Percentiles rank a stretch among this genome's conserved stretches.
These are phyloP conservation scores for Sphagnum fallax DNA, from an alignment of 228 moss, liverwort and hornwort genomes.

Conservation along the genomic window DNA sequence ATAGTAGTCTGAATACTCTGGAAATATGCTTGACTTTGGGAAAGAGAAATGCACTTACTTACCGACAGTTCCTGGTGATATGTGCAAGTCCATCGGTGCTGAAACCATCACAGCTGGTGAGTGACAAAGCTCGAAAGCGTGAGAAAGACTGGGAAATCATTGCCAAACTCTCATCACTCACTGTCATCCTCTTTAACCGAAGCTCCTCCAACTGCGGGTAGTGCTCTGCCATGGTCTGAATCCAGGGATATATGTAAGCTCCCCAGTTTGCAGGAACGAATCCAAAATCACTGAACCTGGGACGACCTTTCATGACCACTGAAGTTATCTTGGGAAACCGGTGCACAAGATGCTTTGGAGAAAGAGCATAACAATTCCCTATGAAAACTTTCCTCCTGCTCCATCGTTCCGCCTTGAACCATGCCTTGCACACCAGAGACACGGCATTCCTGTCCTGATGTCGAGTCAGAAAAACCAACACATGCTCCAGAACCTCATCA, in stretches of 20 bases:
- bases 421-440: conserved; percentile 86
- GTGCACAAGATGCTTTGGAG: conserved; percentile 50
- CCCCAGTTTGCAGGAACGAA: conserved; percentile 78
- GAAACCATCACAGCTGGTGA: conserved; percentile 86
- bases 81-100: conserved; percentile 76
- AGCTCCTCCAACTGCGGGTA: conserved; percentile 83
- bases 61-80: conserved; percentile 73
- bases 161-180: conserved; percentile 63
- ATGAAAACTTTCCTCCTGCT: conserved; percentile 83
- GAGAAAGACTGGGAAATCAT: conserved; percentile 54
- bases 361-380: conserved; percentile 86
- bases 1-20: no score
- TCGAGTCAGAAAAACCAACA: conserved; percentile 70
- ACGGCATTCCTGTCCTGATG: conserved; percentile 86
- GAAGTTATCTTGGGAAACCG: conserved; percentile 76
- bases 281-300: conserved; percentile 83
- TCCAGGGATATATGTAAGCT: conserved; percentile 72
- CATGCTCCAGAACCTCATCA: conserved; percentile 97
- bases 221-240: conserved; percentile 53
- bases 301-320: conserved; percentile 80
- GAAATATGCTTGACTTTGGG: background rate
- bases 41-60: conserved; percentile 4
- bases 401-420: conserved; percentile 96
- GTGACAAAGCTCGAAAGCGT: conserved; percentile 57
- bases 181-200: conserved; percentile 82